A percentile compares a stretch with the other conserved stretches of the same genome.
phyloP scores from a whole-genome alignment of 2,329 filamentous ascomycete species.

The Elsinoe fawcettii region DNA sequence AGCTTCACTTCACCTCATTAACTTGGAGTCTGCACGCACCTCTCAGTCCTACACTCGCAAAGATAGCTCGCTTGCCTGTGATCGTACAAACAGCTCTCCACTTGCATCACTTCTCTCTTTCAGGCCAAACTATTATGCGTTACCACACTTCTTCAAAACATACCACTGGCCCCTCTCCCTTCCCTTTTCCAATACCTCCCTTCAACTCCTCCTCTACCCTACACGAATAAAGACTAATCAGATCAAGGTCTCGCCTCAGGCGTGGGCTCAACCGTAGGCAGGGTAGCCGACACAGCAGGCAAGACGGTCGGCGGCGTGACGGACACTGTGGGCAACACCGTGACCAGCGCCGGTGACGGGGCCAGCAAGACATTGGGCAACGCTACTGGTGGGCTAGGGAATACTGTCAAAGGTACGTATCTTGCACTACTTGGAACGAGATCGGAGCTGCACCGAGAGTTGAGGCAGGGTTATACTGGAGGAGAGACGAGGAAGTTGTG shows the following conservation, averaged over 20 bases:
- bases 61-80: too few species aligned
- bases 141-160: too few species aligned
- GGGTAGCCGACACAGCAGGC: conserved; percentile 31
- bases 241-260: conserved; percentile 23
- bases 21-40: too few species aligned
- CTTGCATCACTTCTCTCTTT: too few species aligned
- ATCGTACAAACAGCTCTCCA: too few species aligned
- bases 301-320: conserved; percentile 24
- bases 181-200: background rate
- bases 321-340: conserved; percentile 27
- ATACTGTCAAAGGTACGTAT: conserved; percentile 19
- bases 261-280: conserved; percentile 28
- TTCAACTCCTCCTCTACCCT: background rate
- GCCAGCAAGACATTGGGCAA: conserved; percentile 16
- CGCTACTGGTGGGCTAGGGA: conserved; percentile 17
- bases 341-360: conserved; percentile 20
- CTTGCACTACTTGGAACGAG: background rate
- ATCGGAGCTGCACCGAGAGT: background rate
- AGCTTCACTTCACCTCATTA: too few species aligned
- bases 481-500: too few species aligned
- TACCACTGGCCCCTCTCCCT: too few species aligned
- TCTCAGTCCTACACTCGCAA: too few species aligned
- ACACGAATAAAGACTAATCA: background rate
- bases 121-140: too few species aligned
- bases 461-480: background rate